A percentile compares a stretch with the other conserved stretches of the same genome.
Conservation (phyloP, 2,329 filamentous ascomycete genomes). For the Stagonosporopsis tanaceti region DNA sequence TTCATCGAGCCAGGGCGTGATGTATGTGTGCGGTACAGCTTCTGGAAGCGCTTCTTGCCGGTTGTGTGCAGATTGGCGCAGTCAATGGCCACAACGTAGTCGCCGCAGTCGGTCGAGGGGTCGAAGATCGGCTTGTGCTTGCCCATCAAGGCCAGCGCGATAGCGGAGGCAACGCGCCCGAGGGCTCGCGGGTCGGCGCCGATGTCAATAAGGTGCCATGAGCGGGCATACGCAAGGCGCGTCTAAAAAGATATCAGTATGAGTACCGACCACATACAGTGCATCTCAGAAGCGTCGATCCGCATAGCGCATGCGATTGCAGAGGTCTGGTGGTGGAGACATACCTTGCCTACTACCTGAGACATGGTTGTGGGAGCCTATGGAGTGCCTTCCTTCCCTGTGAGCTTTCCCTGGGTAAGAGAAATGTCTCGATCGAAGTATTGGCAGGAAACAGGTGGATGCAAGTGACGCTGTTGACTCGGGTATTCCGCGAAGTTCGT, state of each 20-base stretch:
- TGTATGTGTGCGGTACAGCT: constrained; percentile 94
- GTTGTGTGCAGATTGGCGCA: constrained; percentile 88
- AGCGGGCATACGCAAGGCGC: constrained; percentile 91
- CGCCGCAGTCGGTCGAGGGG: constrained; percentile 96
- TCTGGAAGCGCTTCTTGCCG: constrained; percentile 91
- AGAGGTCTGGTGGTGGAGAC: constrained; percentile 41
- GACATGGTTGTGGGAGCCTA: constrained; percentile 66
- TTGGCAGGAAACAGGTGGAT: constrained; percentile 4
- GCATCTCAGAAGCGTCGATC: neutral
- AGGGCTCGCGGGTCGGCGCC: constrained; percentile 75
- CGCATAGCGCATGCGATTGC: constrained; percentile 15
- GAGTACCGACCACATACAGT: neutral
- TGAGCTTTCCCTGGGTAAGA: neutral
- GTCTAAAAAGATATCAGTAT: constrained; percentile 65
- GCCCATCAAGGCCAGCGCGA: constrained; percentile 90
- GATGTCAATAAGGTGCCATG: constrained; percentile 91
- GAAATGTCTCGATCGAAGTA: neutral
- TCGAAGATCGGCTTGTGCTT: constrained; percentile 99
- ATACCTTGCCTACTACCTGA: constrained; percentile 78
- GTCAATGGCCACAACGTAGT: constrained; percentile 95
- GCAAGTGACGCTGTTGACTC: constrained; percentile 13
- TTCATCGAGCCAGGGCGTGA: constrained; percentile 88
- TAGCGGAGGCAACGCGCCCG: constrained; percentile 85
- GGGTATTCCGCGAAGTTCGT: constrained; percentile 18
- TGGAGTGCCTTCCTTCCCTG: constrained; percentile 20